Conservation (phyloP, 306 rosid genomes). For the Alnus rubra region DNA sequence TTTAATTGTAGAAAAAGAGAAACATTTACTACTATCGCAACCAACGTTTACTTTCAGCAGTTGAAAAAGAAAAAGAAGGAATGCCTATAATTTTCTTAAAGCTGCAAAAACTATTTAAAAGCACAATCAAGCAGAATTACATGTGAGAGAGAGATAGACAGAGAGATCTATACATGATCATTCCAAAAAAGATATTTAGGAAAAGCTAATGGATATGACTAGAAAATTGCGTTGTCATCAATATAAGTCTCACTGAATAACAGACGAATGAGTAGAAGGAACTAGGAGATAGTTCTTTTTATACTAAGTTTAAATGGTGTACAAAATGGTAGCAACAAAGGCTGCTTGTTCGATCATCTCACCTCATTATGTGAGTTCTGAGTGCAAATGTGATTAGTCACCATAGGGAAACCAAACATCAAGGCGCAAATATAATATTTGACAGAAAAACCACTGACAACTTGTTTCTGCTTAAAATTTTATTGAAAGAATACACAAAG, state of each 20-base stretch:
- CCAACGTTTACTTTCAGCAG: neutral
- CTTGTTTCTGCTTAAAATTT: slow-evolving; percentile 2
- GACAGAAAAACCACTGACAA: slow-evolving; percentile 5
- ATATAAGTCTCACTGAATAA: neutral
- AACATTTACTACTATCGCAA: neutral
- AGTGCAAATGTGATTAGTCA: neutral
- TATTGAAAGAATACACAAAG: slow-evolving; percentile 17
- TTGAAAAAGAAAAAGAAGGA: neutral
- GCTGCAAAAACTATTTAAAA: neutral
- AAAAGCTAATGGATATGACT: neutral
- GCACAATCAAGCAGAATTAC: neutral
- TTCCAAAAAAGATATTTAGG: neutral
- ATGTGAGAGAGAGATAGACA: neutral
- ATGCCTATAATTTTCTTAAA: neutral
- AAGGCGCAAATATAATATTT: neutral
- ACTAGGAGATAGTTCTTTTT: neutral
- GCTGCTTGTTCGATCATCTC: neutral
- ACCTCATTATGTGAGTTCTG: neutral
- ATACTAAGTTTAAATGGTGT: neutral
- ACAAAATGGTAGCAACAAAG: neutral
- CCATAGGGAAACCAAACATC: neutral
- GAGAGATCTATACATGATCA: neutral
- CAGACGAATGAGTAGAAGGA: neutral
- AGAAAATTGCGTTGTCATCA: neutral
- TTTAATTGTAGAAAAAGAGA: neutral